These are phyloP conservation scores for Acanthamoeba castellanii DNA, from an alignment of 208 protist genomes.

Conservation along the genomic window DNA sequence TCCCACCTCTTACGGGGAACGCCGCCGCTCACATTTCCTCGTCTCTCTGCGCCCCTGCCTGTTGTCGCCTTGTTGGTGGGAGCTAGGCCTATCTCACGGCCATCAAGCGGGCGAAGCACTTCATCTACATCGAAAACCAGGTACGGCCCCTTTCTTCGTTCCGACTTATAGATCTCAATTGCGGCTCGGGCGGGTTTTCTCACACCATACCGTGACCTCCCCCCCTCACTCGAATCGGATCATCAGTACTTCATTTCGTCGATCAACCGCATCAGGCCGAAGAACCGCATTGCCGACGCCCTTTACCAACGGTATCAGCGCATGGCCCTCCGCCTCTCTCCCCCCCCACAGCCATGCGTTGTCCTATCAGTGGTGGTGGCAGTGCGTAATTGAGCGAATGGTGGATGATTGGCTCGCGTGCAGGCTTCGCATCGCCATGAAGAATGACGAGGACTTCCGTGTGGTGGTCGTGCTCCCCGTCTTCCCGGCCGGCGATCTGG, in stretches of 20 bases:
- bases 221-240: too few species aligned
- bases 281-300: slow-evolving; percentile 77
- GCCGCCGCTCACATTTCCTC: too few species aligned
- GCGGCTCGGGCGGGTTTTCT: too few species aligned
- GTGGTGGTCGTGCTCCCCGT: slow-evolving; percentile 79
- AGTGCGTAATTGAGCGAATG: too few species aligned
- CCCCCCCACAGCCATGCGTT: not conserved
- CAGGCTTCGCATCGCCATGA: slow-evolving; percentile 60
- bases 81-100: slow-evolving; percentile 72
- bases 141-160: not conserved
- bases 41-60: not conserved
- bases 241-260: slow-evolving; percentile 81
- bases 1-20: not conserved
- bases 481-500: slow-evolving; percentile 74
- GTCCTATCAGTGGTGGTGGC: too few species aligned
- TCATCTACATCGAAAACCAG: slow-evolving; percentile 84
- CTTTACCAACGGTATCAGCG: slow-evolving; percentile 72
- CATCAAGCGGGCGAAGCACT: slow-evolving; percentile 80
- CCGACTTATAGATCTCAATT: too few species aligned
- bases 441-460: slow-evolving; percentile 58
- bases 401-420: not conserved
- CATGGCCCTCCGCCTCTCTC: not conserved
- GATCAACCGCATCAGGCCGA: slow-evolving; percentile 66
- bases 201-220: too few species aligned
- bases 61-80: not conserved